Base-by-base conservation (phyloP, 2,329 filamentous ascomycete genomes). In the Calonectria leucothoes region DNA sequence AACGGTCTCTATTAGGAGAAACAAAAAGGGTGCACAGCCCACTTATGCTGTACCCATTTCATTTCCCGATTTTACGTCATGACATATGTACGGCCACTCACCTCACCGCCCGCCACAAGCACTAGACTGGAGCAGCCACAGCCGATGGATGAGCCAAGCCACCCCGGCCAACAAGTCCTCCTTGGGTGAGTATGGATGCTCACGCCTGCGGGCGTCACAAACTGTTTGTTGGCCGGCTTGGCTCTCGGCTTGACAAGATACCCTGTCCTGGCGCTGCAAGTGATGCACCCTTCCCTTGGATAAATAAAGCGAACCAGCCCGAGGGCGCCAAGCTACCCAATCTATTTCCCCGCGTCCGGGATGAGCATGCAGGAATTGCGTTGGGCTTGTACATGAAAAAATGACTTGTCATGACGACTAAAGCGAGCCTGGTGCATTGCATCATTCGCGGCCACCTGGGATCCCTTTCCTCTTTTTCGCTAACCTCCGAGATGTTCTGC, bases 221-320 rank as follows among this genome's bases (percentile, higher is more conserved):
- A 15, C 55, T 23, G 20, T 4, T 11, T 23, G 6, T 6, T 25
- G 35, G 55, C 25, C 11, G 23, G 55, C 55, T n/a, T 61, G 55
- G n/a, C 55, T 33, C 25, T 31, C 31, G n/a, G n/a, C 55, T 39
- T 59, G 55, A 61, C 55, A 61, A 39, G n/a, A 42, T 37, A 25
- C 55, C 55, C 55, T 61, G 55, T 61, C 55, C 55, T 39, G 55
- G 55, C 37, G 55, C 55, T 61, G 55, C 55, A 39, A 37, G 55
- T 61, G 55, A 61, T 61, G 35, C 55, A 61, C 37, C n/a, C n/a
- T n/a, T n/a, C n/a, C n/a, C n/a, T 61, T 23, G 55, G n/a, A 25
- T n/a, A 45, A 45, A 39, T n/a, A n/a, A 59, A 23, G 55, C 4
- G 55, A 27, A 15, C 33, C 35, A 20, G 11, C 23, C 55, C 4